Conservation (phyloP, 1,284 basidiomycete species). For the Cutaneotrichosporon cyanovorans region DNA sequence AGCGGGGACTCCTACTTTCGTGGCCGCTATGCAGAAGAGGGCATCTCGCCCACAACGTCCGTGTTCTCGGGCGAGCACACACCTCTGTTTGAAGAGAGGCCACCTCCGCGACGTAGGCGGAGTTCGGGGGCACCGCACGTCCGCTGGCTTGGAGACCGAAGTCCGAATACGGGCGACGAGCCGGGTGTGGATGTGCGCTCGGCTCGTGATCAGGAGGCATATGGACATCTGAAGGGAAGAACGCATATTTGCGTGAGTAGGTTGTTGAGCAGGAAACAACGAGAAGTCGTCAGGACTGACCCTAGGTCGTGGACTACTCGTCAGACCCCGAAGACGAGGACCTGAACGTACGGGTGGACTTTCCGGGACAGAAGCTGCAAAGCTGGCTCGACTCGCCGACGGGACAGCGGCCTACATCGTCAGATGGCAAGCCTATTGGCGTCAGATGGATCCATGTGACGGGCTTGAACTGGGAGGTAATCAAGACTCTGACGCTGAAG, state of each 20-base stretch:
- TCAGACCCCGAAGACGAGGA: constrained; percentile 33
- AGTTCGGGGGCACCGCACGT: constrained; percentile 12
- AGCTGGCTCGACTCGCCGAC: constrained; percentile 37
- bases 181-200: constrained; percentile 45
- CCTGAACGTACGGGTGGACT: constrained; percentile 36
- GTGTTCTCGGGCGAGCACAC: background rate
- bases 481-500: constrained; percentile 40
- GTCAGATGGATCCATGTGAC: constrained; percentile 45
- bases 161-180: constrained; percentile 43
- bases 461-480: constrained; percentile 44
- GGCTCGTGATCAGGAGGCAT: constrained; percentile 37
- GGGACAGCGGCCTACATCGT: constrained; percentile 24
- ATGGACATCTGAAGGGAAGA: constrained; percentile 29
- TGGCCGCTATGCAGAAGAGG: no score
- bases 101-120: background rate
- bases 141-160: constrained; percentile 24
- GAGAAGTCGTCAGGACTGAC: no score
- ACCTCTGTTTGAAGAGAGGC: background rate
- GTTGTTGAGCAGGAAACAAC: no score
- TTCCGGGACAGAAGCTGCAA: constrained; percentile 34
- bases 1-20: no score
- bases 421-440: constrained; percentile 31
- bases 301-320: constrained; percentile 43
- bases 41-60: no score
- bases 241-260: constrained; percentile 30